Base-by-base conservation (phyloP, 257 asterid species). In the Primulina huaijiensis region DNA sequence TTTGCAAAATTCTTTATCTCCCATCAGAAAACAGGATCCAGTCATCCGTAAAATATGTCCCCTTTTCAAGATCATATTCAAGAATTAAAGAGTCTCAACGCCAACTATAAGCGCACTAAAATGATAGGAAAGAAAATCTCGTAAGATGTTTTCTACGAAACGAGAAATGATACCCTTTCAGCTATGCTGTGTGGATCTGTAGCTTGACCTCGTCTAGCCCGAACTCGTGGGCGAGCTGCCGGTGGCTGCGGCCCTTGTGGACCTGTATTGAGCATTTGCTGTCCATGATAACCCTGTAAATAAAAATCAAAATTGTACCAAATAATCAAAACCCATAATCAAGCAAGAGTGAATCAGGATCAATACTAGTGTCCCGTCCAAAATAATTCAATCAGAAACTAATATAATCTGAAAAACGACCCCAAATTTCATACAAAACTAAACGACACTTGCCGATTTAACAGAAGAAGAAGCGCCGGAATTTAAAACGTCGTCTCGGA, bases 121-220 rank as follows among this genome's bases (percentile, higher is more conserved):
- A 64, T 9, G 21, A 40, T n/a, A 17, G 33, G 33, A 60, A 61
- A 60, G 33, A 38, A 9, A 66, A 30, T 25, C 62, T 6, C 60
- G 60, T 17, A 70, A 31, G 40, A 52, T 25, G 56, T 61, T 65
- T 33, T 60, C 67, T 19, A 23, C 6, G 40, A 52, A 62, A 20
- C 68, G 17, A 33, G 23, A 65, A 67, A 10, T 57, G 77, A 46
- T 94, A 94, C 99, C 93, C 99, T 83, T 82, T 94, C 99, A 43
- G 99, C 99, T 75, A 94, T 94, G 80, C 99, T 94, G 83, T 94
- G 99, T 72, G 99, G 99, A 84, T 94, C 99, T 1, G 99, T 94
- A 59, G 99, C 99, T 81, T 94, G 99, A 75, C 98, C 98, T 83
- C 99, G 83, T 79, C 97, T 89, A 61, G 99, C 99, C 74, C 99